Evolutionary conservation across 257 asterid species (phyloP).

Genomic region (Mitragyna speciosa): DNA sequence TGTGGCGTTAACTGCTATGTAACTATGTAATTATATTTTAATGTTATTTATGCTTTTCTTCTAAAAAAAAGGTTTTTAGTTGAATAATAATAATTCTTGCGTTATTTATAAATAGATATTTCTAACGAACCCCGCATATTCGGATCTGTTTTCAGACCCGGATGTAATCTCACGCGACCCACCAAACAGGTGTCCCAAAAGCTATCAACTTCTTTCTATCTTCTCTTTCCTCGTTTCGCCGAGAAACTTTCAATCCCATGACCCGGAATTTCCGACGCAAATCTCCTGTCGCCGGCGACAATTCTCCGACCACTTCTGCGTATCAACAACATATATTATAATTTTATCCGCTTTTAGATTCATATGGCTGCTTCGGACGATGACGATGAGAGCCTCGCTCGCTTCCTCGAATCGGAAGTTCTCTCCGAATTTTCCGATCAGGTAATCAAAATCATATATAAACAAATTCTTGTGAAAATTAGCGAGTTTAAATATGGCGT

Average conservation of each 20-base stretch:
- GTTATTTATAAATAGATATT: not conserved
- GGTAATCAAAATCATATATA: conserved; percentile 30
- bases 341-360: not conserved
- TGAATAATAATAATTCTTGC: too few relatives aligned
- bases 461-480: not conserved
- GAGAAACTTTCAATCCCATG: conserved; percentile 31
- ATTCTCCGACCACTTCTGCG: conserved; percentile 13
- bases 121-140: too few relatives aligned
- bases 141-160: conserved; percentile 13
- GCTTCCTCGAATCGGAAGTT: conserved; percentile 81
- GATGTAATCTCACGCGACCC: conserved; percentile 13
- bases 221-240: conserved; percentile 15
- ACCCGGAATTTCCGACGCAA: conserved; percentile 47
- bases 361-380: conserved; percentile 73
- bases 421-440: conserved; percentile 63
- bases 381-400: conserved; percentile 75
- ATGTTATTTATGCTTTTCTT: too few relatives aligned
- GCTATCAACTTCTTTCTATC: conserved; percentile 1
- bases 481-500: not conserved
- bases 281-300: conserved; percentile 43
- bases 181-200: conserved; percentile 10
- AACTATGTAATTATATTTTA: too few relatives aligned
- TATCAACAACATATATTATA: not conserved
- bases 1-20: too few relatives aligned
- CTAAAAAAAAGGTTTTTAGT: too few relatives aligned